Evolutionary conservation across 176 grass and related monocot genomes (phyloP), one percentile per base, ranked within the genome.

Genomic region (Aegilops speltoides): DNA sequence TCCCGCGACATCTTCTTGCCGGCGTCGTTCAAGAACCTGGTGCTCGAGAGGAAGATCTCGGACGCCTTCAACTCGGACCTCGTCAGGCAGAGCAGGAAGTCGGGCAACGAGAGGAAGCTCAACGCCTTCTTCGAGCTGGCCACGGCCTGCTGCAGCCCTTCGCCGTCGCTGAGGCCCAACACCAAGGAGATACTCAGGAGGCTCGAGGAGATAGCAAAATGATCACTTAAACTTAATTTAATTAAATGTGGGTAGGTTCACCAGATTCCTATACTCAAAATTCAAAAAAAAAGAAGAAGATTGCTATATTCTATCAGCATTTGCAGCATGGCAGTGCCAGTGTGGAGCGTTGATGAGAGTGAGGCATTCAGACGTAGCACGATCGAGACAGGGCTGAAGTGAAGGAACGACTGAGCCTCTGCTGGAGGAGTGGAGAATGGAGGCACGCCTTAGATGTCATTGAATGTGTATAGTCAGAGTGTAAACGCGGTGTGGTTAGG

Each of bases 31-130:
- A 96, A 91, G 81, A 91, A 91, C 19, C 36, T 93, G 73, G 91
- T 96, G 37, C 86, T 93, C 0, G 94, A 96, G 87, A 79, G 91
- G 86, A 96, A 93, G 86, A 91, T 96, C 13, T 91, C 89, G 0
- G 91, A 91, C 9, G 91, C 86, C 1, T 93, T 96, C 80, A 91
- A 34, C 85, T 93, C 91, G 0, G 94, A 89, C 2, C 77, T 96
- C 41, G 82, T 82, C 77, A 85, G 83, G 48, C 86, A 91, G 74
- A 89, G 89, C 75, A 89, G 77, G 83, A 89, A 81, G 54, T 41
- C 73, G 0, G 71, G 77, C 7, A 93, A 96, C 12, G 91, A 96
- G 77, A 86, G 28, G 84, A 86, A 86, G 11, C 83, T 96, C 38
- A 77, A 89, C 5, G 82, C 89, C 0, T 83, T 93, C 64, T 89